Percentiles rank a stretch among this genome's conserved stretches.
Conservation (phyloP, 345 rosid species). For the Ailanthus altissimus region DNA sequence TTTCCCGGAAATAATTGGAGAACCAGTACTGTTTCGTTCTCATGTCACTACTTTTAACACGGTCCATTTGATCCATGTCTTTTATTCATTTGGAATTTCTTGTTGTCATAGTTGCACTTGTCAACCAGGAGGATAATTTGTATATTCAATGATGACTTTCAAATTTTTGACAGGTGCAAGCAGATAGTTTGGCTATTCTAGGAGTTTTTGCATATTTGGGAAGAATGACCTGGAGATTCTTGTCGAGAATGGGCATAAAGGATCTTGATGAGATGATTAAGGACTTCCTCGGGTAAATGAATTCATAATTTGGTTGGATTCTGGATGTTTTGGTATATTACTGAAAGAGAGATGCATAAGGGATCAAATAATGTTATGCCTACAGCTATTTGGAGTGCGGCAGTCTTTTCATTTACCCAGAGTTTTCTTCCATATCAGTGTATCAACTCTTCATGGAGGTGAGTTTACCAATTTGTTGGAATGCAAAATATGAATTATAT, state of each 20-base stretch:
- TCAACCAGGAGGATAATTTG: neutral
- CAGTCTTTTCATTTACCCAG: constrained; percentile 57
- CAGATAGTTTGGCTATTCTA: constrained; percentile 56
- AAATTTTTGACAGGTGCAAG: constrained; percentile 42
- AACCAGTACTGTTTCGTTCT: neutral
- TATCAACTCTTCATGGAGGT: constrained; percentile 73
- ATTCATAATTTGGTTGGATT: constrained; percentile 2
- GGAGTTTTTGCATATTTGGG: constrained; percentile 74
- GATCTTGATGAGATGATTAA: constrained; percentile 60
- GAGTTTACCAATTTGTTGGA: constrained; percentile 25
- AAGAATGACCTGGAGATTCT: constrained; percentile 50
- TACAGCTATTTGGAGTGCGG: constrained; percentile 76
- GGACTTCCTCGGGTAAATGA: constrained; percentile 59
- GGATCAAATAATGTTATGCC: constrained; percentile 11
- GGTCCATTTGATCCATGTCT: neutral
- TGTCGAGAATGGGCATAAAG: constrained; percentile 50
- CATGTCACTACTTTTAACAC: neutral
- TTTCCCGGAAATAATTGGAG: neutral
- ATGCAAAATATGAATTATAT: constrained; percentile 15
- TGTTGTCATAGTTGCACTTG: neutral
- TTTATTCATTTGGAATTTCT: constrained; percentile 7
- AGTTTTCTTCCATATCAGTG: constrained; percentile 45
- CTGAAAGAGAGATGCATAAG: constrained; percentile 3
- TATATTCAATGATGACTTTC: neutral
- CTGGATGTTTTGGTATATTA: constrained; percentile 2